A percentile compares a stretch with the other conserved stretches of the same genome.
Evolutionary conservation across 306 rosid genomes (phyloP).

Genomic region (Malus asiatica): DNA sequence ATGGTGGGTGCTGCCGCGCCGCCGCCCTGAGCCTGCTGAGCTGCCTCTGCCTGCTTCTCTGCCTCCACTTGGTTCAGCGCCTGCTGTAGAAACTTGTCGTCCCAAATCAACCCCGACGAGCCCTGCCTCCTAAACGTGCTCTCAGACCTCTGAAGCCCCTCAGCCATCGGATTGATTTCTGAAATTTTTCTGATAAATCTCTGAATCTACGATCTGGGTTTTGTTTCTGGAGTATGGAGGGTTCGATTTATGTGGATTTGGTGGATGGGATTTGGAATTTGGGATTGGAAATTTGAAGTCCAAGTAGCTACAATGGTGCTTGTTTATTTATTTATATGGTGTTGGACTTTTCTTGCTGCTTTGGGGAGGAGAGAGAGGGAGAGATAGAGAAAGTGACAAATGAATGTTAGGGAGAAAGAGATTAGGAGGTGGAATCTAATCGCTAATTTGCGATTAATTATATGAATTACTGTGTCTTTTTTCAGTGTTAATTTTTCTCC

Average conservation of each 20-base stretch:
- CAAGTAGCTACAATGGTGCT: neutral
- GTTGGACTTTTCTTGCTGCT: slow-evolving; percentile 6
- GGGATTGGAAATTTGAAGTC: neutral
- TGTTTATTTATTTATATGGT: neutral
- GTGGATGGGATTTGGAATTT: neutral
- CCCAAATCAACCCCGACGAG: slow-evolving; percentile 70
- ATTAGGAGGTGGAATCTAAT: neutral
- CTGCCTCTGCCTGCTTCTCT: slow-evolving; percentile 6
- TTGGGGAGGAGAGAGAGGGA: neutral
- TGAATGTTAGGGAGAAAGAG: neutral
- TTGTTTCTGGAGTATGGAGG: neutral
- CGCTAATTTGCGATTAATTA: neutral
- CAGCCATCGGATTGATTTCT: slow-evolving; percentile 32
- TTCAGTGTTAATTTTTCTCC: neutral
- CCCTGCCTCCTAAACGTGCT: slow-evolving; percentile 77
- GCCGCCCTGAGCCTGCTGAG: neutral
- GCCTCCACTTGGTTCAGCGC: slow-evolving; percentile 21
- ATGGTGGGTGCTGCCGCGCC: slow-evolving; percentile 6
- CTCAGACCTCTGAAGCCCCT: slow-evolving; percentile 51
- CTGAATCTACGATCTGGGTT: neutral
- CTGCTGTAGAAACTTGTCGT: slow-evolving; percentile 36
- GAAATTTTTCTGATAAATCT: neutral
- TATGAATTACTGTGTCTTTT: neutral
- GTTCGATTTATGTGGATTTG: neutral
- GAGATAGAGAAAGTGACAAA: slow-evolving; percentile 9